phyloP scores from a whole-genome alignment of 345 rosid species.

The Salix viminalis region DNA sequence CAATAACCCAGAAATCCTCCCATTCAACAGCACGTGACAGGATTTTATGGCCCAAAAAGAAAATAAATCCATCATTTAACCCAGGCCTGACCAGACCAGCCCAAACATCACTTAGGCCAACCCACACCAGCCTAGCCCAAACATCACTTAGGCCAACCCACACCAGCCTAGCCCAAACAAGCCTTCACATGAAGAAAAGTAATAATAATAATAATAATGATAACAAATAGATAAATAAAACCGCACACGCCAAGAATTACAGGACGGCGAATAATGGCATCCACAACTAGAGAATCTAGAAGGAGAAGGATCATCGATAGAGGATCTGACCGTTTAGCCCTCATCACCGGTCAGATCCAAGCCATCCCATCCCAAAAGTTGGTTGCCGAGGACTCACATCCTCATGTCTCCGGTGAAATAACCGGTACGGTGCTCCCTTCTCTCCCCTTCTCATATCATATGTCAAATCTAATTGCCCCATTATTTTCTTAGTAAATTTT shows the following conservation, averaged over 20 bases:
- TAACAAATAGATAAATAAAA: neutral
- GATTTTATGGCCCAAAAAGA: neutral
- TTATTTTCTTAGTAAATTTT: neutral
- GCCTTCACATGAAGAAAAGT: too few relatives aligned
- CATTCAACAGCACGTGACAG: too few relatives aligned
- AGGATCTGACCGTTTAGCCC: constrained; percentile 83
- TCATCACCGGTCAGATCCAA: constrained; percentile 57
- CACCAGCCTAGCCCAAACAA: too few relatives aligned
- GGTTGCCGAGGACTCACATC: constrained; percentile 2
- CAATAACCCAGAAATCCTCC: too few relatives aligned
- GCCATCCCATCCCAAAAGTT: constrained; percentile 30
- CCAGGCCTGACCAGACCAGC: too few relatives aligned
- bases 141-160: too few relatives aligned
- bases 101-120: too few relatives aligned
- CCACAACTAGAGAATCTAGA: constrained; percentile 60
- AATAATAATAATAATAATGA: too few relatives aligned
- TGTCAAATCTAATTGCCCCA: too few relatives aligned
- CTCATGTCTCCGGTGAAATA: constrained; percentile 22
- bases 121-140: too few relatives aligned
- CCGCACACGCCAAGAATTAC: neutral
- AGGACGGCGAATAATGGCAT: constrained; percentile 28
- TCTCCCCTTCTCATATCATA: neutral
- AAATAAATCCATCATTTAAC: neutral
- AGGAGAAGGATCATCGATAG: constrained; percentile 67
- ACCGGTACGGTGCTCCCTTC: constrained; percentile 23